A percentile compares a stretch with the other conserved stretches of the same genome.
These are phyloP conservation scores for Poa annua DNA, from an alignment of 176 grass and related monocot genomes.

Conservation along the genomic window DNA sequence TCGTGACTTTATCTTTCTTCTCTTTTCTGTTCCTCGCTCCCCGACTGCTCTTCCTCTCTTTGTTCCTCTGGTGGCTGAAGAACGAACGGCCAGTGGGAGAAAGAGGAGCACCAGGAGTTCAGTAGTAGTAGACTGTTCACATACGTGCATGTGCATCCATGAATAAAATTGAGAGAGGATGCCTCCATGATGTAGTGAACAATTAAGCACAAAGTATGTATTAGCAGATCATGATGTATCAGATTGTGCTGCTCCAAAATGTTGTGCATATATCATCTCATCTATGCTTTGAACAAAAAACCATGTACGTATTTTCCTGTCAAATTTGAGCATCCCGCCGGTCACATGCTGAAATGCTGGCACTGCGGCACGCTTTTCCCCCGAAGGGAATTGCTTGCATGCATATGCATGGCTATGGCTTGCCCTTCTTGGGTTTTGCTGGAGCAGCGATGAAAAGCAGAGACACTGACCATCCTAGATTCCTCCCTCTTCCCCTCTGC, in stretches of 20 bases:
- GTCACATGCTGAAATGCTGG: constrained; percentile 38
- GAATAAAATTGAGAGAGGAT: no score
- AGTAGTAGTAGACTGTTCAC: constrained; percentile 13
- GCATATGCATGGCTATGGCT: constrained; percentile 29
- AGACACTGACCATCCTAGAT: constrained; percentile 53
- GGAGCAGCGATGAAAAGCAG: constrained; percentile 46
- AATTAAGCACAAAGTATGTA: not conserved
- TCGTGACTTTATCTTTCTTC: constrained; percentile 39
- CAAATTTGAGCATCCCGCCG: not conserved
- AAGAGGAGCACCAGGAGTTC: not conserved
- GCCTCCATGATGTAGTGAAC: not conserved
- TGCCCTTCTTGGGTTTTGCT: constrained; percentile 43
- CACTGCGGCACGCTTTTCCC: constrained; percentile 17
- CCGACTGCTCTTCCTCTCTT: not conserved
- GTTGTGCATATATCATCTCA: not conserved
- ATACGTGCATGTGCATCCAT: no score
- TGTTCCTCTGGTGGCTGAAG: constrained; percentile 12
- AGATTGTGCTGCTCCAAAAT: no score
- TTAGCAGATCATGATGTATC: not conserved
- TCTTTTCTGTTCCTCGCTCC: constrained; percentile 18
- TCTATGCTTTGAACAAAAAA: not conserved
- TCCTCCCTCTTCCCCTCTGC: constrained; percentile 29
- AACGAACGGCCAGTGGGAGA: not conserved
- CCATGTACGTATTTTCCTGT: no score
- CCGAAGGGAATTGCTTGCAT: constrained; percentile 31